Evolutionary conservation across 371 early-diverging fungal species (phyloP), one percentile per base, ranked within the genome.

Genomic region (Rhizopus sp.): DNA sequence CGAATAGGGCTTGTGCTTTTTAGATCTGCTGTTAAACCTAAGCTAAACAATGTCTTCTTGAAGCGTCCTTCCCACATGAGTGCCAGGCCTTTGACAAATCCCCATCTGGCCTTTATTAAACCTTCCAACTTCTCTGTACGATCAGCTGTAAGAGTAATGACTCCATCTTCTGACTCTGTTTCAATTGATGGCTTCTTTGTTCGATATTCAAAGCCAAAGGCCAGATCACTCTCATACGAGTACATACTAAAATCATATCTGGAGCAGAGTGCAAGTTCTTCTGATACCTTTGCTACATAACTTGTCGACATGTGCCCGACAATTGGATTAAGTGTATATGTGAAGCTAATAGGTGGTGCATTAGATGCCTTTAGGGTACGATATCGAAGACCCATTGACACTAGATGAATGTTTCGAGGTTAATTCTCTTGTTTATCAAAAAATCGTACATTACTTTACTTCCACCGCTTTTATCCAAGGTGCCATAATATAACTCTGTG

Each of bases 221-320:
- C 85, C 34, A 94, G 71, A 73, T 95, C 94, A 35, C 93, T 90
- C 50, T 92, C 90, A 50, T 91, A 90, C 46, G 91, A 90, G 66
- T 93, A 94, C 9, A 89, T 84, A 53, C 93, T 95, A 64, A 94
- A 91, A 58, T 92, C 88, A 72, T 90, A 96, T 29, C 90, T 79
- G 0, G 93, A 90, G 31, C 94, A 81, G 60, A 93, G 72, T 12
- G 84, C 86, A 31, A 90, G 63, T 40, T 85, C 78, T 3, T 82
- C 81, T 15, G 83, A 80, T 16, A 94, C 81, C 59, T 89, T 86
- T 15, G 90, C 86, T 1, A 91, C 88, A 78, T 93, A 94, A 5
- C 90, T 85, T 13, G 88, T 74, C 8, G 89, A 85, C 71, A 92
- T 72, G 55, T 93, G 92, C 31, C 93, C 94, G 77, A 94, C 93